These are phyloP conservation scores for Daldinia sp. DNA, from an alignment of 2,329 filamentous ascomycete species.

Conservation along the genomic window DNA sequence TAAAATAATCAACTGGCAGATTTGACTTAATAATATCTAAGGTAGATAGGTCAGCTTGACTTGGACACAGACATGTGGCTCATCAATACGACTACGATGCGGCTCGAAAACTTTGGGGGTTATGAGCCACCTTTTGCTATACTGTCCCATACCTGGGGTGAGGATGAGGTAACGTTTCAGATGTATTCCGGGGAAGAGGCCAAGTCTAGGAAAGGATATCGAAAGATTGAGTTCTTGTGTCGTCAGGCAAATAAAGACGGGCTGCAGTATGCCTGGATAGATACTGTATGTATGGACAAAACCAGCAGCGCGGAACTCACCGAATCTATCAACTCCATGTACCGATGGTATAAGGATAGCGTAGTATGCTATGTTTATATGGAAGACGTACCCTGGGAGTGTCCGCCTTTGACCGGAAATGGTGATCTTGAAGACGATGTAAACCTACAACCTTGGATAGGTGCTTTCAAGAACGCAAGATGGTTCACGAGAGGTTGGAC, in stretches of 20 bases:
- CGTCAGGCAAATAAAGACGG: not conserved
- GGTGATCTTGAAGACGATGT: not conserved
- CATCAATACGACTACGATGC: not conserved
- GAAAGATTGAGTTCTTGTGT: conserved; percentile 6
- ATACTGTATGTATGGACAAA: conserved; percentile 3
- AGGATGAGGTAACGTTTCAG: not conserved
- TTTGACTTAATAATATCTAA: not conserved
- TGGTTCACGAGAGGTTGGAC: not conserved
- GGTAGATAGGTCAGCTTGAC: not conserved
- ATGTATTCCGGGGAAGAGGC: not conserved
- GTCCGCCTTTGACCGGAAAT: not conserved
- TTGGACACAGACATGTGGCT: not conserved
- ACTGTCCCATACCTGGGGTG: not conserved
- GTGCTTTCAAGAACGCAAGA: not conserved
- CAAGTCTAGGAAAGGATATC: conserved; percentile 1
- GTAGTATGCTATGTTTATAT: conserved; percentile 4
- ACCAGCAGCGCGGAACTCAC: conserved; percentile 1
- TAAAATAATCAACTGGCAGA: not conserved
- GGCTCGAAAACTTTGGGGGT: not conserved
- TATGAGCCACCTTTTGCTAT: conserved; percentile 1
- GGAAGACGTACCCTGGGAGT: not conserved
- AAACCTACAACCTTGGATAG: not conserved
- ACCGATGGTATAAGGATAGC: not conserved
- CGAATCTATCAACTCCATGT: conserved; percentile 6
- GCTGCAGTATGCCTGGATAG: conserved; percentile 2